Evolutionary conservation across 345 rosid species (phyloP).

Genomic region (Turritis glabra): DNA sequence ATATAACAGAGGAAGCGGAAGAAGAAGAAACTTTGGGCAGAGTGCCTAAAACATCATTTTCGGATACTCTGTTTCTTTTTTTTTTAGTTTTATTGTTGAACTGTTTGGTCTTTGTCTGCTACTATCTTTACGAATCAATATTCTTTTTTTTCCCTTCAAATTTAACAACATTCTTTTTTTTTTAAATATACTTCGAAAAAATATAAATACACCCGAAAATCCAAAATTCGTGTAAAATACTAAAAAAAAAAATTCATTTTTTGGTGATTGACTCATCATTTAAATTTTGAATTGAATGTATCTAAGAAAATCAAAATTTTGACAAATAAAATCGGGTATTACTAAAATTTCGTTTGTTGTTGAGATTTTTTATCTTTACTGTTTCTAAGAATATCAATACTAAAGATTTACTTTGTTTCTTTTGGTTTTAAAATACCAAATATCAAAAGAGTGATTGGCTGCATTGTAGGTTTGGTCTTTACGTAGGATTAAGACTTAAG

Average conservation of each 20-base stretch:
- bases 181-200: not conserved
- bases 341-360: constrained; percentile 4
- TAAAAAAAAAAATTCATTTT: not conserved
- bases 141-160: not conserved
- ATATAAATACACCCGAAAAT: not conserved
- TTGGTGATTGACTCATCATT: not conserved
- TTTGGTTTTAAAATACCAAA: not conserved
- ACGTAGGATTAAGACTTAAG: not conserved
- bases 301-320: not conserved
- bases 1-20: constrained; percentile 36
- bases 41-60: constrained; percentile 37
- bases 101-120: constrained; percentile 39
- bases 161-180: not conserved
- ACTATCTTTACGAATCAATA: constrained; percentile 25
- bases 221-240: not conserved
- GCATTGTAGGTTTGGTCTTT: not conserved
- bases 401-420: not conserved
- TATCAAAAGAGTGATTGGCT: not conserved
- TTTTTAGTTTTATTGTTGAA: not conserved
- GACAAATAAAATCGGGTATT: not conserved
- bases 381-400: not conserved
- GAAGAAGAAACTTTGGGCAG: constrained; percentile 42
- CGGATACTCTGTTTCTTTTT: constrained; percentile 31
- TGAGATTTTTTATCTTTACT: not conserved
- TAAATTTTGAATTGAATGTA: constrained; percentile 2